Conservation (phyloP, 2,329 filamentous ascomycete genomes). For the Cladosporium sp. region DNA sequence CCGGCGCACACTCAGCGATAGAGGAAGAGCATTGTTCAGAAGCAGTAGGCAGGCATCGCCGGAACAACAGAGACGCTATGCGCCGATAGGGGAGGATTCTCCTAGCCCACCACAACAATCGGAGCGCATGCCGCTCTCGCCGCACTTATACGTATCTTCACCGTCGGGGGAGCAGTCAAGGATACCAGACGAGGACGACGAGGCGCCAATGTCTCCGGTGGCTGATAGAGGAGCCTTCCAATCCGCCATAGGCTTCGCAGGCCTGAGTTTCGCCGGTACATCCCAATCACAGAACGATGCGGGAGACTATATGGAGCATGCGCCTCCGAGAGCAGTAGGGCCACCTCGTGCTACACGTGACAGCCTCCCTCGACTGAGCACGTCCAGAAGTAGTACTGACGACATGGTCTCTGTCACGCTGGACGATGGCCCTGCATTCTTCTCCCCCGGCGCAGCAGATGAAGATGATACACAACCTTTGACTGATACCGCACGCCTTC, state of each 20-base stretch:
- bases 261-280: constrained; percentile 39
- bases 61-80: constrained; percentile 34
- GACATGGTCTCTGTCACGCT: constrained; percentile 42
- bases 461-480: constrained; percentile 55
- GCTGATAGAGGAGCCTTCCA: constrained; percentile 43
- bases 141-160: constrained; percentile 33
- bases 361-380: constrained; percentile 27
- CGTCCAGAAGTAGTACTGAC: constrained; percentile 18
- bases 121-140: constrained; percentile 15
- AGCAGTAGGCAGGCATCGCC: constrained; percentile 26
- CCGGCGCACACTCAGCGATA: constrained; percentile 42
- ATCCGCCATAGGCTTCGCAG: constrained; percentile 43
- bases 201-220: constrained; percentile 35
- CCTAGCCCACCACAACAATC: constrained; percentile 37
- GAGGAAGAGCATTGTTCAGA: constrained; percentile 41
- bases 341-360: constrained; percentile 15
- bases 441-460: constrained; percentile 37
- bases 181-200: constrained; percentile 30
- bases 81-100: constrained; percentile 47
- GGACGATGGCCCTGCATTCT: constrained; percentile 48
- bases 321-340: constrained; percentile 11
- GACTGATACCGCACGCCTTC: constrained; percentile 50
- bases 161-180: constrained; percentile 28
- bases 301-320: constrained; percentile 15
- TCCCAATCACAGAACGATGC: constrained; percentile 19